These are phyloP conservation scores for Microdochium nivale DNA, from an alignment of 2,329 filamentous ascomycete species.

Conservation along the genomic window DNA sequence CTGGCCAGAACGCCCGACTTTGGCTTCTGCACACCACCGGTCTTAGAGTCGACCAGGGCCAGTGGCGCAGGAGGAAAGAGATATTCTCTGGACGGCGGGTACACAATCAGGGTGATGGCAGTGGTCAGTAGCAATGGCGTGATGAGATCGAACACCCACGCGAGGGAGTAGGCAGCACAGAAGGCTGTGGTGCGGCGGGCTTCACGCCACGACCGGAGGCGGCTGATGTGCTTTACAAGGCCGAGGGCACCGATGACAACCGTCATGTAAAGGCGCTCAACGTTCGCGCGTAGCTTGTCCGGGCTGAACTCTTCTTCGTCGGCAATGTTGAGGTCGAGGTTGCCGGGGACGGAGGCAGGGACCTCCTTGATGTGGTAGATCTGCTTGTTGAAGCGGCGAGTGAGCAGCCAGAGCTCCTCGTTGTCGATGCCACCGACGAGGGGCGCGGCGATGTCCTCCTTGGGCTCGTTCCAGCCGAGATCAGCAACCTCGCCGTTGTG, in stretches of 20 bases:
- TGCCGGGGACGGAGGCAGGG: conserved; percentile 48
- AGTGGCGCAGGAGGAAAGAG: conserved; percentile 74
- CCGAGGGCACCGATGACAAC: conserved; percentile 59
- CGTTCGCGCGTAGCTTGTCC: conserved; percentile 68
- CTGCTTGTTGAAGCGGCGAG: conserved; percentile 68
- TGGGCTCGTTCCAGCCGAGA: conserved; percentile 60
- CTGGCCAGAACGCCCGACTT: conserved; percentile 68
- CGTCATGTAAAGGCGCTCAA: conserved; percentile 77
- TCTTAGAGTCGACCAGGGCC: conserved; percentile 59
- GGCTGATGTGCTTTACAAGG: conserved; percentile 64
- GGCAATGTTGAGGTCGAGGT: conserved; percentile 71
- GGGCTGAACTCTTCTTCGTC: conserved; percentile 80
- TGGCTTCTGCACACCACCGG: conserved; percentile 70
- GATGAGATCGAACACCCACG: conserved; percentile 68
- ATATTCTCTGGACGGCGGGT: conserved; percentile 49
- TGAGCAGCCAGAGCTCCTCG: conserved; percentile 64
- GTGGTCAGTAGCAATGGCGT: conserved; percentile 50
- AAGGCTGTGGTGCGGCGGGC: conserved; percentile 59
- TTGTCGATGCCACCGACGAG: conserved; percentile 62
- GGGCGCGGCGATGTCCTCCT: conserved; percentile 44
- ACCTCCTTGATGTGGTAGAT: conserved; percentile 62
- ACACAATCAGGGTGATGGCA: conserved; percentile 56
- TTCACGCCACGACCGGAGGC: conserved; percentile 75
- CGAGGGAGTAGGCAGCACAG: conserved; percentile 44
- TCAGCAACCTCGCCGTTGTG: conserved; percentile 49